These are phyloP conservation scores for Eutrema japonicum DNA, from an alignment of 345 rosid species.

Conservation along the genomic window DNA sequence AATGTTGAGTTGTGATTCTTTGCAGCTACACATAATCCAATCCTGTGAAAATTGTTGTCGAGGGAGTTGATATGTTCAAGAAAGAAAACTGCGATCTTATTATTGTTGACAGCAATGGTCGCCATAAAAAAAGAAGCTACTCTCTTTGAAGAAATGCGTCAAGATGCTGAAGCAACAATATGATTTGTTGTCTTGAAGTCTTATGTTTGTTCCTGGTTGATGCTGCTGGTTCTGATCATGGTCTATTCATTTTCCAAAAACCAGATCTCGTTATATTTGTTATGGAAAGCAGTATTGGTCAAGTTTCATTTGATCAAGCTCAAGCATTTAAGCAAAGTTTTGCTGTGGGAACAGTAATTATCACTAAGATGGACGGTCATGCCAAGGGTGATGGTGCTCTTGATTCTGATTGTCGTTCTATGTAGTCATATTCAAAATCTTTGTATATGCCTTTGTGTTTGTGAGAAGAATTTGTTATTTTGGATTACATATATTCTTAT, in stretches of 20 bases:
- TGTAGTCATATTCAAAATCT: too few relatives aligned
- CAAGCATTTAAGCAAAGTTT: slow-evolving; percentile 88
- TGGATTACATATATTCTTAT: too few relatives aligned
- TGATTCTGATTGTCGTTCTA: too few relatives aligned
- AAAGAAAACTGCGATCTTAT: slow-evolving; percentile 91
- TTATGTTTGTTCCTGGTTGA: too few relatives aligned
- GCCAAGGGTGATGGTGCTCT: slow-evolving; percentile 78
- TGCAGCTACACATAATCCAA: slow-evolving; percentile 88
- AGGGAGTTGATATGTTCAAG: slow-evolving; percentile 91
- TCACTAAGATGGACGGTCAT: slow-evolving; percentile 94
- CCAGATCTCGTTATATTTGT: slow-evolving; percentile 91
- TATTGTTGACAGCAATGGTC: slow-evolving; percentile 93
- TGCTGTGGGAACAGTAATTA: slow-evolving; percentile 84
- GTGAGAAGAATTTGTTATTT: too few relatives aligned
- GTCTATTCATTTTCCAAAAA: slow-evolving; percentile 51
- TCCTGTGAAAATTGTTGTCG: slow-evolving; percentile 89
- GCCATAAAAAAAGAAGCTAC: slow-evolving; percentile 95
- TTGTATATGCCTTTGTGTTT: too few relatives aligned
- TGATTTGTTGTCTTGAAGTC: not conserved
- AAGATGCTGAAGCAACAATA: slow-evolving; percentile 97
- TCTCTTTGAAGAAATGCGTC: slow-evolving; percentile 97
- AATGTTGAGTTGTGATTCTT: slow-evolving; percentile 16
- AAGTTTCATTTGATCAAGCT: slow-evolving; percentile 94
- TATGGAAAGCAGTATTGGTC: slow-evolving; percentile 95
- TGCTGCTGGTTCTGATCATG: too few relatives aligned